Evolutionary conservation across 139 green algal species (phyloP).

Genomic region (Tetraselmis chui): DNA sequence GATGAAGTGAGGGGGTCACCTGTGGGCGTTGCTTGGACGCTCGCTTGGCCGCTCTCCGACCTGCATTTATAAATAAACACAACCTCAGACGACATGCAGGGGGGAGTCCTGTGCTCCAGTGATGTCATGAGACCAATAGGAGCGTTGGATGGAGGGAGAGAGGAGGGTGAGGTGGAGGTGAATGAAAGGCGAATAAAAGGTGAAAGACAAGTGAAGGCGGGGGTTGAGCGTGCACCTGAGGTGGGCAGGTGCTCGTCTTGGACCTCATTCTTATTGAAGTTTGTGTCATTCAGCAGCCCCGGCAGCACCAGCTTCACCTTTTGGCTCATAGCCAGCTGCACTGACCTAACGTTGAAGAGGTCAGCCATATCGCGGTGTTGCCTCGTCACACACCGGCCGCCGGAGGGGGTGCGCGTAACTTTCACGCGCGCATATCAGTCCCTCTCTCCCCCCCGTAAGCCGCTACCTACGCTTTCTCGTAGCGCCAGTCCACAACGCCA

Average conservation of each 20-base stretch:
- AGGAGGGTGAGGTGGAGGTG: not conserved
- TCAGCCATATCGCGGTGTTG: not conserved
- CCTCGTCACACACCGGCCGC: too few species aligned
- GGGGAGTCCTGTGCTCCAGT: not conserved
- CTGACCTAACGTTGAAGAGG: not conserved
- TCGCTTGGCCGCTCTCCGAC: not conserved
- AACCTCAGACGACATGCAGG: not conserved
- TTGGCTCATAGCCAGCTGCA: not conserved
- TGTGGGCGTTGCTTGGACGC: not conserved
- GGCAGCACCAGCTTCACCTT: not conserved
- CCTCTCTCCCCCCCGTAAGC: too few species aligned
- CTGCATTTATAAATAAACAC: not conserved
- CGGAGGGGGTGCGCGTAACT: too few species aligned
- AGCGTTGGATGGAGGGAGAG: not conserved
- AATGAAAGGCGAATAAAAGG: not conserved
- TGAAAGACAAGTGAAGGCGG: not conserved
- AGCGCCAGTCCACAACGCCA: too few species aligned
- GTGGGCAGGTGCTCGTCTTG: not conserved
- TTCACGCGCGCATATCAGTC: too few species aligned
- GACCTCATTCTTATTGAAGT: not conserved
- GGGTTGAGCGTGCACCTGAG: not conserved
- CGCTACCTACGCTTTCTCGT: too few species aligned
- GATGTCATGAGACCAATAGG: not conserved
- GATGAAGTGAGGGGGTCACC: not conserved
- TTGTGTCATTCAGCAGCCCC: not conserved